Evolutionary conservation across 805 yeast genomes (phyloP).

Genomic region (Candida germanica): DNA sequence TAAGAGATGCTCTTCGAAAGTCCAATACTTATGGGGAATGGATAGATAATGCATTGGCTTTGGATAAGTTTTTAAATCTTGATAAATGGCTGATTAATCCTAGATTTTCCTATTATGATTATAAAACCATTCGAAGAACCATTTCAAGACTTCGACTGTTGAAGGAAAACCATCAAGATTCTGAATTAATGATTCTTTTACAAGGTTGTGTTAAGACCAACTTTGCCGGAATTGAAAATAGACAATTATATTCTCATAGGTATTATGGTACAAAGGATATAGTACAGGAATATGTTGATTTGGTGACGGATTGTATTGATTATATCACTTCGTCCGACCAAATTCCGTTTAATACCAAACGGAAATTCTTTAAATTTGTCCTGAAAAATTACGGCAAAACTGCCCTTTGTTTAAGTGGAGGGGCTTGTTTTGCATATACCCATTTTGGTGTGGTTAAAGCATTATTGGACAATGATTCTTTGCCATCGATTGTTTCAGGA

Average conservation of each 20-base stretch:
- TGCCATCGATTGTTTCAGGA: slow-evolving; percentile 71
- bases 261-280: slow-evolving; percentile 71
- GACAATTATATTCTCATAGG: slow-evolving; percentile 66
- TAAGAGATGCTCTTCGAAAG: slow-evolving; percentile 48
- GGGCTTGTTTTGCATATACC: slow-evolving; percentile 74
- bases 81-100: slow-evolving; percentile 64
- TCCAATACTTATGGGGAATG: slow-evolving; percentile 60
- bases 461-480: slow-evolving; percentile 57
- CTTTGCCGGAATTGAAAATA: slow-evolving; percentile 77
- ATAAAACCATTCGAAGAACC: slow-evolving; percentile 52
- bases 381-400: slow-evolving; percentile 67
- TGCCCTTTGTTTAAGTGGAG: slow-evolving; percentile 73
- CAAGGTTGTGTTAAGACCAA: slow-evolving; percentile 69
- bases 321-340: slow-evolving; percentile 36
- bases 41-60: slow-evolving; percentile 51
- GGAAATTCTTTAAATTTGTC: slow-evolving; percentile 52
- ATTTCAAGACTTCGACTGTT: slow-evolving; percentile 38
- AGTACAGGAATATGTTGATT: slow-evolving; percentile 52
- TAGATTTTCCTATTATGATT: slow-evolving; percentile 65
- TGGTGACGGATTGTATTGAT: slow-evolving; percentile 49
- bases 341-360: slow-evolving; percentile 41
- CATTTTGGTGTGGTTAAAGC: slow-evolving; percentile 79
- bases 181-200: slow-evolving; percentile 51
- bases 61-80: slow-evolving; percentile 58
- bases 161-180: slow-evolving; percentile 30